These are phyloP conservation scores for Emericellopsis atlantica DNA, from an alignment of 2,329 filamentous ascomycete genomes.

Conservation along the genomic window DNA sequence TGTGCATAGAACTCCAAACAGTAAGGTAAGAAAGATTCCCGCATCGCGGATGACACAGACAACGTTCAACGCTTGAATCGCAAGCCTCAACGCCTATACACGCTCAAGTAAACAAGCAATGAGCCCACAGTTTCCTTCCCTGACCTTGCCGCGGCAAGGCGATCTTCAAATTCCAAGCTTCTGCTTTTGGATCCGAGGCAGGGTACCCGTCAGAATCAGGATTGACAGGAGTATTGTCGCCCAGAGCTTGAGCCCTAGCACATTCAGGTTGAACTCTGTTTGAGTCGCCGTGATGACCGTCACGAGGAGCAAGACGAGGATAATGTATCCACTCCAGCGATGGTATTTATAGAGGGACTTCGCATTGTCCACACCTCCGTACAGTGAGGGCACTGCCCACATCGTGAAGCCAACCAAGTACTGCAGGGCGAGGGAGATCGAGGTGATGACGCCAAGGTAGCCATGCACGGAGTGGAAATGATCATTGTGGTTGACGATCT, in stretches of 20 bases:
- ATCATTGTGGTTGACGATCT: conserved; percentile 48
- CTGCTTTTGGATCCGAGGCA: conserved; percentile 66
- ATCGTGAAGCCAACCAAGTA: conserved; percentile 71
- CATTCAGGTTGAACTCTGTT: conserved; percentile 60
- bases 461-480: conserved; percentile 78
- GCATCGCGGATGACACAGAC: too few species aligned
- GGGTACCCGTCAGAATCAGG: conserved; percentile 57
- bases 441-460: conserved; percentile 68
- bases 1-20: too few species aligned
- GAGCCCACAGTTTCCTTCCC: too few species aligned
- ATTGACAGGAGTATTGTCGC: conserved; percentile 52
- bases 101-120: too few species aligned
- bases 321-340: conserved; percentile 60
- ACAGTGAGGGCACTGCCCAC: conserved; percentile 62
- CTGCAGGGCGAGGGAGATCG: conserved; percentile 59
- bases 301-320: conserved; percentile 57
- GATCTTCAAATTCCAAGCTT: conserved; percentile 51
- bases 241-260: conserved; percentile 66
- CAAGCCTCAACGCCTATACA: too few species aligned
- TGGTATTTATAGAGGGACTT: conserved; percentile 89
- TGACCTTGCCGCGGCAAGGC: too few species aligned
- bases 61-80: too few species aligned
- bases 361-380: conserved; percentile 67
- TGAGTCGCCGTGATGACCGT: conserved; percentile 65
- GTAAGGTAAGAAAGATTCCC: too few species aligned